Evolutionary conservation across 805 yeast genomes (phyloP).

Genomic region (Metschnikowia aberdeeniae): DNA sequence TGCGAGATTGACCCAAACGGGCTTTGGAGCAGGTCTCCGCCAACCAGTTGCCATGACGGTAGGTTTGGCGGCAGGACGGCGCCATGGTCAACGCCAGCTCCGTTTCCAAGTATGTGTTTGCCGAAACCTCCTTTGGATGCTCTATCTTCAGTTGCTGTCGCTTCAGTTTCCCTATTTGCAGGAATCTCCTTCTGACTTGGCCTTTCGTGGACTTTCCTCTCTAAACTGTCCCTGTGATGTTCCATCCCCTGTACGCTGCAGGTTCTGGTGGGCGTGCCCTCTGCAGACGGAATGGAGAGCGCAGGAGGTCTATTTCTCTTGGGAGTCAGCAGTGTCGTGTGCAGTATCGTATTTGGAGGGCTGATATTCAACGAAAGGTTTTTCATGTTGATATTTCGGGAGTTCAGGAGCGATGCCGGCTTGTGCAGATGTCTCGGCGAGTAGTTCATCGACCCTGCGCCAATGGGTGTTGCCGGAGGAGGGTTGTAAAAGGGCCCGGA

Average conservation of each 20-base stretch:
- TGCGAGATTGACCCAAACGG: constrained; percentile 7
- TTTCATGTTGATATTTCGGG: constrained; percentile 35
- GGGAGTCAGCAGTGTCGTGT: constrained; percentile 9
- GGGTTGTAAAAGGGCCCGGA: constrained; percentile 8
- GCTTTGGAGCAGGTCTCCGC: constrained; percentile 9
- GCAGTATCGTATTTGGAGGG: constrained; percentile 4
- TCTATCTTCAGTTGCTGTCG: too few relatives aligned
- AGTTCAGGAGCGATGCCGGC: constrained; percentile 22
- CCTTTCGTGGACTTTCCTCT: background rate
- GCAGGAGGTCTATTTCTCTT: constrained; percentile 8
- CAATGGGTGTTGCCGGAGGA: constrained; percentile 4
- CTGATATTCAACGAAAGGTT: constrained; percentile 31
- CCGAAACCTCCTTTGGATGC: too few relatives aligned
- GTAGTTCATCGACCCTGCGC: constrained; percentile 26
- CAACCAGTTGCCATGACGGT: background rate
- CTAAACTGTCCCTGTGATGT: background rate
- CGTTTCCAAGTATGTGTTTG: too few relatives aligned
- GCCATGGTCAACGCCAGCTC: background rate
- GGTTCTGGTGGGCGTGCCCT: background rate
- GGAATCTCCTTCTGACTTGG: too few relatives aligned
- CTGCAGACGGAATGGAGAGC: constrained; percentile 7
- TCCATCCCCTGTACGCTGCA: background rate
- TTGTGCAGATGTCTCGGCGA: constrained; percentile 36
- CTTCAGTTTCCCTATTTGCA: too few relatives aligned
- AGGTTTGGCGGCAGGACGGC: constrained; percentile 1